phyloP scores from a whole-genome alignment of 192 early-diverging fungal species.

The Backusella circina region DNA sequence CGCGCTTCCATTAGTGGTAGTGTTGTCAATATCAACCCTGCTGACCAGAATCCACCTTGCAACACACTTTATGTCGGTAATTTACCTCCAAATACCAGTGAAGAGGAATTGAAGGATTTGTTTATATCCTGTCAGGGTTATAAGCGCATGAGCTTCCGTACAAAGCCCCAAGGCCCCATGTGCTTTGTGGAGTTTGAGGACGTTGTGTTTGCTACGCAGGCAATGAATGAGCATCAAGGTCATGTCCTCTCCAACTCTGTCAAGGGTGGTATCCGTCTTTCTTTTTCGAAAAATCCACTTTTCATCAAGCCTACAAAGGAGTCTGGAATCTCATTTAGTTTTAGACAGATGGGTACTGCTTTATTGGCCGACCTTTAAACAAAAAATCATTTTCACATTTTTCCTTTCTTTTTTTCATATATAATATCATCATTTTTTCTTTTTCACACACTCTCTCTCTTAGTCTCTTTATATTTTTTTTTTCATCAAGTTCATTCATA shows the following conservation, averaged over 20 bases:
- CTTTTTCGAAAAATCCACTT: constrained; percentile 95
- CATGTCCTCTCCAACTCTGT: constrained; percentile 80
- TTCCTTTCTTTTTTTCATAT: neutral
- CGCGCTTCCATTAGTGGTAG: neutral
- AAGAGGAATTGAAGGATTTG: constrained; percentile 83
- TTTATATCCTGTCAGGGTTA: constrained; percentile 82
- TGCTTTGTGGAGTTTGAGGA: constrained; percentile 99
- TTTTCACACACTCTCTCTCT: neutral
- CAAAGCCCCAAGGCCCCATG: constrained; percentile 93
- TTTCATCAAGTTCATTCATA: neutral
- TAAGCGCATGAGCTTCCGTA: constrained; percentile 87
- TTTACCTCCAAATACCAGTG: constrained; percentile 81
- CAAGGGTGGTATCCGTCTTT: constrained; percentile 93
- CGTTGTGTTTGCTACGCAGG: constrained; percentile 87
- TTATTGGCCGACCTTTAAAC: constrained; percentile 5
- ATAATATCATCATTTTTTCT: neutral
- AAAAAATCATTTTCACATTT: neutral
- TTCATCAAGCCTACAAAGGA: constrained; percentile 25
- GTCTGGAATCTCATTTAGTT: constrained; percentile 3
- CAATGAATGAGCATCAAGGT: constrained; percentile 84
- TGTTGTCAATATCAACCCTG: constrained; percentile 13
- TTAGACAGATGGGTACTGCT: constrained; percentile 9
- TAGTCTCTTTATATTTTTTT: neutral
- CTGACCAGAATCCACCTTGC: constrained; percentile 97
- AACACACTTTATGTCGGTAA: constrained; percentile 99